Evolutionary conservation across 2,329 filamentous ascomycete species (phyloP).

Genomic region (Alternaria infectoria): DNA sequence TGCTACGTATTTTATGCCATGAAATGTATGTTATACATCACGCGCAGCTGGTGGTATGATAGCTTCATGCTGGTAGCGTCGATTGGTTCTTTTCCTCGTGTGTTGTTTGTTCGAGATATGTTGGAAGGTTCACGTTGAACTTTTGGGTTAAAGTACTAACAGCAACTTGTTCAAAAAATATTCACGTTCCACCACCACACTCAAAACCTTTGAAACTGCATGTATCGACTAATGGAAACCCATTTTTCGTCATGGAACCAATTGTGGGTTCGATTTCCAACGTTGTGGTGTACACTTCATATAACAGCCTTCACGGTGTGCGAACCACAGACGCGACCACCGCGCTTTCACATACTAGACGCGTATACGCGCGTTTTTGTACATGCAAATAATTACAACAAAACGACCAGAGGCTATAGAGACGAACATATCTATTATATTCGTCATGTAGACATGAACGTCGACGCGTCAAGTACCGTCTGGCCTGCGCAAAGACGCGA

Average conservation of each 20-base stretch:
- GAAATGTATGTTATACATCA: background rate
- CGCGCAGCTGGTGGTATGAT: background rate
- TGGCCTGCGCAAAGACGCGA: background rate
- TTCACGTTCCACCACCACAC: background rate
- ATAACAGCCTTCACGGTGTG: background rate
- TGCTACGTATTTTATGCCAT: background rate
- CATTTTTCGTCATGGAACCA: accelerated
- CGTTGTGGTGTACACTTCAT: background rate
- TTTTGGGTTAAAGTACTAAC: background rate
- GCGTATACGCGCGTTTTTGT: background rate
- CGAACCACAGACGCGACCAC: background rate
- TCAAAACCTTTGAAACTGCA: background rate
- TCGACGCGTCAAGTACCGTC: background rate
- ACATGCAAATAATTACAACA: background rate
- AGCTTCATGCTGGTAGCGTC: background rate
- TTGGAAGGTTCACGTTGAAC: accelerated
- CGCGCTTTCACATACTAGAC: too few relatives aligned
- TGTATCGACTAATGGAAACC: accelerated
- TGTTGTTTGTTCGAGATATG: background rate
- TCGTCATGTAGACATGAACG: background rate
- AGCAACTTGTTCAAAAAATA: background rate
- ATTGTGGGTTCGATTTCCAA: accelerated
- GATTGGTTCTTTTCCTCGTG: background rate
- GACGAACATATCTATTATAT: accelerated
- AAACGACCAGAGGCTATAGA: background rate